Percentiles rank a stretch among this genome's conserved stretches.
phyloP scores from a whole-genome alignment of 129 eudicot genomes.

The Pulicaria dysenterica region DNA sequence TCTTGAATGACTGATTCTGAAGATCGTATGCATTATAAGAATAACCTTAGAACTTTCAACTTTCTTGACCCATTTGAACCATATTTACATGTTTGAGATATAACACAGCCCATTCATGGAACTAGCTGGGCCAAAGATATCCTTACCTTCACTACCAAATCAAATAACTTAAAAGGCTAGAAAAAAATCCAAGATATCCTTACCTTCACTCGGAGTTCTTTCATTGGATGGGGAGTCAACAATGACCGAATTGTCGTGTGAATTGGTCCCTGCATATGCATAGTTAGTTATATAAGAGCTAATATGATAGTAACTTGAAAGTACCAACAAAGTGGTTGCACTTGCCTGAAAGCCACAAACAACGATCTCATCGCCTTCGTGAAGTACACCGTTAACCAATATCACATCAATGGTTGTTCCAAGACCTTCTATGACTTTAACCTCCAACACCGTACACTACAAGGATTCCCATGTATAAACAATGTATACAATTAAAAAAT shows the following conservation, averaged over 20 bases:
- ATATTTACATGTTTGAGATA: no score
- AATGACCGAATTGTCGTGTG: slow-evolving; percentile 78
- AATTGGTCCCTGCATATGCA: slow-evolving; percentile 70
- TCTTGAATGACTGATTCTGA: no score
- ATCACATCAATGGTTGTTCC: slow-evolving; percentile 97
- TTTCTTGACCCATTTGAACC: no score
- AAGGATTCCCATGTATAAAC: slow-evolving; percentile 18
- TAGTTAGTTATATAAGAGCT: slow-evolving; percentile 23
- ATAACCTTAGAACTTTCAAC: no score
- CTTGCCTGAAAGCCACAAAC: slow-evolving; percentile 97
- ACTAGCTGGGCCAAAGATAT: no score
- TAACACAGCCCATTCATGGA: no score
- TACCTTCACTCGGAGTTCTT: slow-evolving; percentile 96
- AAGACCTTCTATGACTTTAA: slow-evolving; percentile 96
- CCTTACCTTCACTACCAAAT: no score
- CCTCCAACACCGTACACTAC: slow-evolving; percentile 99
- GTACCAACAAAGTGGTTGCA: slow-evolving; percentile 4
- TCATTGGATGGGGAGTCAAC: slow-evolving; percentile 97
- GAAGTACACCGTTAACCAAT: slow-evolving; percentile 93
- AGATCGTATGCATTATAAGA: no score
- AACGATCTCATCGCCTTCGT: slow-evolving; percentile 96
- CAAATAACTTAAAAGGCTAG: neutral
- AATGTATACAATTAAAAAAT: neutral
- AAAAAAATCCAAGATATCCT: neutral
- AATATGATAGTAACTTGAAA: slow-evolving; percentile 9